These are phyloP conservation scores for Penicillium subrubescens DNA, from an alignment of 495 filamentous ascomycete genomes.

Conservation along the genomic window DNA sequence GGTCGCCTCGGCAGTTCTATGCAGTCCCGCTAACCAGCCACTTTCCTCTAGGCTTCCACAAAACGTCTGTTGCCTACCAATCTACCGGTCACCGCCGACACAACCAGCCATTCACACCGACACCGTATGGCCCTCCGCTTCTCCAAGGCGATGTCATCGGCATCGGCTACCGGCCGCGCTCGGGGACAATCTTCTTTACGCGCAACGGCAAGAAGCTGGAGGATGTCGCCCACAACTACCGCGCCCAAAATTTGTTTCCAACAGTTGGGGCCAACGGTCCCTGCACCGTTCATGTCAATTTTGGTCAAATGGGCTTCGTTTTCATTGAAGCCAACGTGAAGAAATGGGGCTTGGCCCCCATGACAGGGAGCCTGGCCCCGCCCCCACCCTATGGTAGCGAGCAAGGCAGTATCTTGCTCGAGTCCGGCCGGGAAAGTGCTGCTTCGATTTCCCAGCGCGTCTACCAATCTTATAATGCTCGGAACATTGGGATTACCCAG, in stretches of 20 bases:
- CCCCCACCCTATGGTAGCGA: constrained; percentile 96
- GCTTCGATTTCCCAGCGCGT: constrained; percentile 59
- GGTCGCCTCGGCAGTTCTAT: neutral
- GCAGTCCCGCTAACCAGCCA: constrained; percentile 20
- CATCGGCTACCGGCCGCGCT: constrained; percentile 91
- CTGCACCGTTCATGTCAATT: constrained; percentile 91
- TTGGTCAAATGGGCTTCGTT: constrained; percentile 95
- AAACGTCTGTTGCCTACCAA: constrained; percentile 84
- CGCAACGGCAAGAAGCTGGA: constrained; percentile 97
- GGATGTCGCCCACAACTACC: constrained; percentile 89
- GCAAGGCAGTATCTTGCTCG: constrained; percentile 91
- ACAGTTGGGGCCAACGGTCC: constrained; percentile 94
- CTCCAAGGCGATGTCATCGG: constrained; percentile 95
- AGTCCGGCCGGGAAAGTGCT: constrained; percentile 73
- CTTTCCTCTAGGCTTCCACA: constrained; percentile 72
- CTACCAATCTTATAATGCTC: constrained; percentile 51
- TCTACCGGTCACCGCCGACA: constrained; percentile 83
- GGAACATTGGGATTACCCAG: constrained; percentile 59
- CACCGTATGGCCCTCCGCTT: constrained; percentile 77
- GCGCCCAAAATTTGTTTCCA: constrained; percentile 95
- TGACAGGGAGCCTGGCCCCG: constrained; percentile 91
- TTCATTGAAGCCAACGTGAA: constrained; percentile 99
- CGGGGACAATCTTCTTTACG: constrained; percentile 95
- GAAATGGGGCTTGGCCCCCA: constrained; percentile 97
- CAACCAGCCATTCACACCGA: constrained; percentile 84